Conservation (phyloP, 1,284 basidiomycete species). For the Malassezia equina region DNA sequence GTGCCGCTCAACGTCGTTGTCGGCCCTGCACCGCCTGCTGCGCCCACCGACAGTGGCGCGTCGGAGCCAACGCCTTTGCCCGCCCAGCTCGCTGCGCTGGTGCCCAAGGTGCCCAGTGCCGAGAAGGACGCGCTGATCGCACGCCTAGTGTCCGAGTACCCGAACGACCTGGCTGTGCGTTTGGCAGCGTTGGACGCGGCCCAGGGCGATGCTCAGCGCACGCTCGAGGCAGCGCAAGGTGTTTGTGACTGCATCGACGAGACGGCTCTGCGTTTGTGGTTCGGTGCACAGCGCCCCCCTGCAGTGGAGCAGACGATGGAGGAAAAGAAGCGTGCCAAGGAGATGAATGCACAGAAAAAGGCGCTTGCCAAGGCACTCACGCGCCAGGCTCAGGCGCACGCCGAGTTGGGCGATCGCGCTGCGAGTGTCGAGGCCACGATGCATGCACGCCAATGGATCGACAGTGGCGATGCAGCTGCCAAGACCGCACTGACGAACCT, state of each 20-base stretch:
- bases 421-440: conserved; percentile 18
- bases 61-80: conserved; percentile 19
- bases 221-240: conserved; percentile 30
- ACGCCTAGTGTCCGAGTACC: conserved; percentile 36
- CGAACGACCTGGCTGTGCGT: conserved; percentile 36
- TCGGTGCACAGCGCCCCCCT: conserved; percentile 35
- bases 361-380: conserved; percentile 41
- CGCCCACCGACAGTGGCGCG: conserved; percentile 28
- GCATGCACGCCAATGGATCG: conserved; percentile 26
- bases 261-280: conserved; percentile 30
- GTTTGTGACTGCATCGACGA: conserved; percentile 35
- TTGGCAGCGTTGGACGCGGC: conserved; percentile 39
- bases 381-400: conserved; percentile 29
- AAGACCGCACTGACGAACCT: conserved; percentile 30
- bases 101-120: conserved; percentile 41
- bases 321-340: conserved; percentile 33
- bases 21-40: conserved; percentile 33
- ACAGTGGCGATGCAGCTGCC: conserved; percentile 27
- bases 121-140: conserved; percentile 42
- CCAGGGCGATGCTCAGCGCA: conserved; percentile 18
- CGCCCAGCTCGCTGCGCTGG: conserved; percentile 41
- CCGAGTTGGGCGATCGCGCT: conserved; percentile 18
- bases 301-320: conserved; percentile 36
- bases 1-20: conserved; percentile 40
- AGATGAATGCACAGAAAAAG: conserved; percentile 36